Percentiles rank a stretch among this genome's conserved stretches.
These are phyloP conservation scores for Kluyveromyces sp. DNA, from an alignment of 1,139 yeast genomes.

Conservation along the genomic window DNA sequence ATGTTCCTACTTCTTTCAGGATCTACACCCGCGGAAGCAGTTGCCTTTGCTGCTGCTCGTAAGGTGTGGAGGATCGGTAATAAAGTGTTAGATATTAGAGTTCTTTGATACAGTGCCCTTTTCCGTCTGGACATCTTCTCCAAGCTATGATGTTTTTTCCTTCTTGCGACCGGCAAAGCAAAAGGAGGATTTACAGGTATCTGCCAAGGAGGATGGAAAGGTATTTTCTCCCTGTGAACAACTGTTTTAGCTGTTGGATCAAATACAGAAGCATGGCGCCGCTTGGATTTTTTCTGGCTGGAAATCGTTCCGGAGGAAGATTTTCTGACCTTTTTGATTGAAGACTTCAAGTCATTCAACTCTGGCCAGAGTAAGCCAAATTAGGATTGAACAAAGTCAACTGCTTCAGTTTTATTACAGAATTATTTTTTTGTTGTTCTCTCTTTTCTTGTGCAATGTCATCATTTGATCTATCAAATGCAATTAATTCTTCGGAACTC, in stretches of 20 bases:
- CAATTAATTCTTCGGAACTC: slow-evolving; percentile 8
- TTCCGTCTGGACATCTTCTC: slow-evolving; percentile 3
- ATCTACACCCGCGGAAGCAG: slow-evolving; percentile 26
- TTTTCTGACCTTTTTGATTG: slow-evolving; percentile 12
- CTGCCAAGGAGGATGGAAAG: slow-evolving; percentile 29
- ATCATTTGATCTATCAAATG: slow-evolving; percentile 9
- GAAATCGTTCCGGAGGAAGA: not conserved
- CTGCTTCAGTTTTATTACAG: slow-evolving; percentile 20
- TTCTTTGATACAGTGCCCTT: slow-evolving; percentile 5
- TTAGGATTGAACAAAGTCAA: slow-evolving; percentile 24
- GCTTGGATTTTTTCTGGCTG: slow-evolving; percentile 1
- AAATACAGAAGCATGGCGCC: slow-evolving; percentile 6
- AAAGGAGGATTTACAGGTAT: slow-evolving; percentile 27
- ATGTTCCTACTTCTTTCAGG: slow-evolving; percentile 28
- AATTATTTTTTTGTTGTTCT: slow-evolving; percentile 17
- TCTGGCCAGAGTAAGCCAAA: slow-evolving; percentile 8
- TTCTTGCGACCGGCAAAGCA: slow-evolving; percentile 25
- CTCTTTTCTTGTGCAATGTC: slow-evolving; percentile 17
- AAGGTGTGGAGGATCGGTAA: slow-evolving; percentile 27
- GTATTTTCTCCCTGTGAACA: slow-evolving; percentile 26
- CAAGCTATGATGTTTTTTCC: slow-evolving; percentile 14
- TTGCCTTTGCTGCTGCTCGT: slow-evolving; percentile 29
- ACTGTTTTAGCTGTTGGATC: slow-evolving; percentile 21
- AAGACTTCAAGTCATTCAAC: slow-evolving; percentile 15
- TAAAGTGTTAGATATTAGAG: slow-evolving; percentile 17